Percentiles rank a stretch among this genome's conserved stretches.
Conservation (phyloP, 768 basidiomycete genomes). For the Leccinum ochraceum region DNA sequence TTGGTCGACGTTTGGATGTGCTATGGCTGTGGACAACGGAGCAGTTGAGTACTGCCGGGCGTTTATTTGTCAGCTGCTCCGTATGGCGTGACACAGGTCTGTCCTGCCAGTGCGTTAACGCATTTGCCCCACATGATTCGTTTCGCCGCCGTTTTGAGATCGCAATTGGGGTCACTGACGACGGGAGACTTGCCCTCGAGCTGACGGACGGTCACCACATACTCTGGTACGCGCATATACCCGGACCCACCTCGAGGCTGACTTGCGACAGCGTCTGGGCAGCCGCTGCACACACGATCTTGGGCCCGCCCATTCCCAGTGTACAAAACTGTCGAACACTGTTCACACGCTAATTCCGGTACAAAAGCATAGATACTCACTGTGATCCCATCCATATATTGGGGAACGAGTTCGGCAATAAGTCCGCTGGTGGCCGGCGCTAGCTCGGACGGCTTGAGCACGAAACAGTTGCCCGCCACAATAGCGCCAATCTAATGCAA, state of each 20-base stretch:
- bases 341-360: neutral
- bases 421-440: slow-evolving; percentile 53
- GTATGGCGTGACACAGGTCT: slow-evolving; percentile 63
- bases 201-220: slow-evolving; percentile 29
- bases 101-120: slow-evolving; percentile 50
- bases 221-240: neutral
- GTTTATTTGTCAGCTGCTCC: too few species aligned
- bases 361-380: slow-evolving; percentile 29
- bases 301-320: slow-evolving; percentile 63
- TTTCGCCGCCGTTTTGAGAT: slow-evolving; percentile 63
- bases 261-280: slow-evolving; percentile 76
- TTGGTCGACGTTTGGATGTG: too few species aligned
- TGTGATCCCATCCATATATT: slow-evolving; percentile 64
- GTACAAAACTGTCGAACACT: slow-evolving; percentile 41
- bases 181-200: slow-evolving; percentile 77
- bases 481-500: too few species aligned
- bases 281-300: slow-evolving; percentile 70
- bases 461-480: too few species aligned
- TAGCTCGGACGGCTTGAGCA: slow-evolving; percentile 50
- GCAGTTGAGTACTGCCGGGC: too few species aligned
- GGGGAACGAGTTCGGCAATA: slow-evolving; percentile 64
- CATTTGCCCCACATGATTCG: slow-evolving; percentile 82
- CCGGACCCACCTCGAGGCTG: slow-evolving; percentile 47
- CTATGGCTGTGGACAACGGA: too few species aligned
- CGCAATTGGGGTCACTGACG: slow-evolving; percentile 63